Percentiles rank a stretch among this genome's conserved stretches.
phyloP scores from a whole-genome alignment of 139 green algal species.

The Coccomyxa sp. region DNA sequence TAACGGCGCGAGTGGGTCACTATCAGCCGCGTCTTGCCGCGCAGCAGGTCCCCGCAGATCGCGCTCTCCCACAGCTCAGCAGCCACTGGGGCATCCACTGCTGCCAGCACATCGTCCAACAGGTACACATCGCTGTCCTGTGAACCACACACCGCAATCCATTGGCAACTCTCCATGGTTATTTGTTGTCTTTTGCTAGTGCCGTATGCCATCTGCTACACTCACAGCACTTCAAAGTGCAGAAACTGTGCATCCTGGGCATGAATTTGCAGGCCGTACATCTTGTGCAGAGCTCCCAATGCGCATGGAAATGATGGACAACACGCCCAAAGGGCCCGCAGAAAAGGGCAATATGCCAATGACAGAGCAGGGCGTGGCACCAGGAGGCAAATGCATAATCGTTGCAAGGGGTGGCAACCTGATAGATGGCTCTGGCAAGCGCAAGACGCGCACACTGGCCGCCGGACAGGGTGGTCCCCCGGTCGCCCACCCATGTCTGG shows the following conservation, averaged over 20 bases:
- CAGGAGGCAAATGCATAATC: too few relatives aligned
- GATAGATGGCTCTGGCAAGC: slow-evolving; percentile 68
- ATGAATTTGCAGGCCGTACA: background rate
- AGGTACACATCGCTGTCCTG: slow-evolving; percentile 36
- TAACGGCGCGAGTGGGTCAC: background rate
- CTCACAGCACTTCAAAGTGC: background rate
- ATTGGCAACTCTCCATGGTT: background rate
- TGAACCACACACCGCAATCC: background rate
- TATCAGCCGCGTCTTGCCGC: slow-evolving; percentile 37
- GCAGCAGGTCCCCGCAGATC: slow-evolving; percentile 38
- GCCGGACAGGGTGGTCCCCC: slow-evolving; percentile 45
- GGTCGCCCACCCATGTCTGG: slow-evolving; percentile 43
- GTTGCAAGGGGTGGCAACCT: slow-evolving; percentile 2
- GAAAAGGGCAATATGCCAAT: too few relatives aligned
- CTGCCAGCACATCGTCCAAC: slow-evolving; percentile 61
- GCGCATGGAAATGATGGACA: too few relatives aligned
- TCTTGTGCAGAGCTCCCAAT: background rate
- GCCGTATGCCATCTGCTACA: background rate
- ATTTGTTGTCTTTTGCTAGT: background rate
- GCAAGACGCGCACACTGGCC: slow-evolving; percentile 51
- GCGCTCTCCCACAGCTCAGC: slow-evolving; percentile 31
- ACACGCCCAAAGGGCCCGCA: too few relatives aligned
- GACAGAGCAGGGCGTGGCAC: too few relatives aligned
- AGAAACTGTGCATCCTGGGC: background rate
- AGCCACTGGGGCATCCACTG: slow-evolving; percentile 55